Percentiles rank a stretch among this genome's conserved stretches.
phyloP scores from a whole-genome alignment of 371 early-diverging fungal genomes.

The Circinella minor region DNA sequence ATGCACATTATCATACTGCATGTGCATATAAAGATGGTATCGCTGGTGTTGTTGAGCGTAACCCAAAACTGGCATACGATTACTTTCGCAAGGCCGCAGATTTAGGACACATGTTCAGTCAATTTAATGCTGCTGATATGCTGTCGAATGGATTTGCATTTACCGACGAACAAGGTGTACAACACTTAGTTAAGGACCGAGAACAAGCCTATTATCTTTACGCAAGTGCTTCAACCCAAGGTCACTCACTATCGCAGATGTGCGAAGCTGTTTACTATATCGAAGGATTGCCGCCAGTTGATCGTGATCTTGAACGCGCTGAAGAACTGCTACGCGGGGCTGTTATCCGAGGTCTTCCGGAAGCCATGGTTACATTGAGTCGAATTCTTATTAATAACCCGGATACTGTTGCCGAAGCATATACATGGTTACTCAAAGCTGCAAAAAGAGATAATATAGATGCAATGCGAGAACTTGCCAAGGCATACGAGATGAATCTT shows the following conservation, averaged over 20 bases:
- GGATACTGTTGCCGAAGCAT: neutral
- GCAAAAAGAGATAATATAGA: neutral
- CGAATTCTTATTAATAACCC: conserved; percentile 16
- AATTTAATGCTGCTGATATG: conserved; percentile 41
- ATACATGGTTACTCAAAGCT: conserved; percentile 10
- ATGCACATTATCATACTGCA: conserved; percentile 29
- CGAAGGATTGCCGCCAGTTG: conserved; percentile 41
- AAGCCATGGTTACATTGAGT: conserved; percentile 42
- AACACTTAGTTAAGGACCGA: conserved; percentile 13
- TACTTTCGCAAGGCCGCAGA: conserved; percentile 37
- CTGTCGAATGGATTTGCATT: conserved; percentile 31
- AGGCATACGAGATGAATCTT: conserved; percentile 3
- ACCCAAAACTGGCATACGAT: conserved; percentile 23
- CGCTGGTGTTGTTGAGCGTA: neutral
- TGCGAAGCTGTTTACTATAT: conserved; percentile 51
- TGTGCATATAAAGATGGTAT: conserved; percentile 3
- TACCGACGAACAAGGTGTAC: conserved; percentile 20
- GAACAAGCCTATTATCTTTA: conserved; percentile 56
- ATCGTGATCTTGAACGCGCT: conserved; percentile 33
- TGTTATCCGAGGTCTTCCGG: conserved; percentile 35
- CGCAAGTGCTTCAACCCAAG: conserved; percentile 48
- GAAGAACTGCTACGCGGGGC: conserved; percentile 38
- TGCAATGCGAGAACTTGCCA: conserved; percentile 17
- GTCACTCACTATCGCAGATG: conserved; percentile 44
- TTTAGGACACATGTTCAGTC: conserved; percentile 31